Base-by-base conservation (phyloP, 2,329 filamentous ascomycete species). In the Samsoniella hepiali region DNA sequence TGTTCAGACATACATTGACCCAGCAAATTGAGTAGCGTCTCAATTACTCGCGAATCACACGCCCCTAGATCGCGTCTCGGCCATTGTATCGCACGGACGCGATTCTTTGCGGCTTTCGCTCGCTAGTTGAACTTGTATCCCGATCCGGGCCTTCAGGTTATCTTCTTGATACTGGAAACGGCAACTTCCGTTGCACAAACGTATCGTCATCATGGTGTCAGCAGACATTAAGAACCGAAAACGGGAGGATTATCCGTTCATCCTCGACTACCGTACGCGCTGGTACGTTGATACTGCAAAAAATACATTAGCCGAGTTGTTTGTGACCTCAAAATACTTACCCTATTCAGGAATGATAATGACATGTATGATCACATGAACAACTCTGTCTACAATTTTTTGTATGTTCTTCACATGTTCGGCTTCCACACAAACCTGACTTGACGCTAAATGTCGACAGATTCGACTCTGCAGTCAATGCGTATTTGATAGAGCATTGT, bases 361-460 rank as follows among this genome's bases (percentile, higher is more conserved):
- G 93, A 97, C 78, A 95, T 96, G 91, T 97, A 95, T 76, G 84
- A 91, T 65, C 94, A 98, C 74, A 87, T 96, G 82, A 97, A 97
- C 78, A 97, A 96, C 73, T 90, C 88, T 47, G 83, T 95, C 61
- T 97, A 97, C 76, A 91, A 91, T 70, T 89, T 90, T 66, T 82
- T 96, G 83, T 88, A 75, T 72, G 80, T 68, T 47, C 40, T 47
- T 22, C 45, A 29, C 45, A 15, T 29, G 34, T 10, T 5, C 51
- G 34, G 36, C 36, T n/a, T 40, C 53, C 55, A 22, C 29, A 34
- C 45, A 11, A 34, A 58, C 31, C 6, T 31, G 29, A 45, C 32
- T 53, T 56, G 50, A 45, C 17, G 3, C 59, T 11, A 22, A 34
- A 32, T 15, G 27, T 27, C 2, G 17, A 66, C 64, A 88, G 87